Percentiles rank a stretch among this genome's conserved stretches.
Evolutionary conservation across 352 stramenopile species (phyloP).

Genomic region (Phytophthora hibernalis): DNA sequence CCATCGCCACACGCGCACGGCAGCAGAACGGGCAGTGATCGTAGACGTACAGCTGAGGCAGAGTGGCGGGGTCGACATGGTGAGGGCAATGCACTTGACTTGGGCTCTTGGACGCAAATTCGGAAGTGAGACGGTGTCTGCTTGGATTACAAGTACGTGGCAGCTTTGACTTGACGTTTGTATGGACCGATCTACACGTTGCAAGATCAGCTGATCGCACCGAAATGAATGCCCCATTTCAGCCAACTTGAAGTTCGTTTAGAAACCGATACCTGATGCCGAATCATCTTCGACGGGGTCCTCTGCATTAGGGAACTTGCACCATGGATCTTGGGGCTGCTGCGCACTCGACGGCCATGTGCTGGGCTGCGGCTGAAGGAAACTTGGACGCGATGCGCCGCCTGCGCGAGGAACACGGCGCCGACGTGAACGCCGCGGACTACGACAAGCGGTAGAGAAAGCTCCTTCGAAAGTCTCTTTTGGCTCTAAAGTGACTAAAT

Average conservation of each 20-base stretch:
- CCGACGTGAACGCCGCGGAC: conserved; percentile 77
- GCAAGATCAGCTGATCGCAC: neutral
- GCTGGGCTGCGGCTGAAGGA: conserved; percentile 72
- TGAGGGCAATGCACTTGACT: neutral
- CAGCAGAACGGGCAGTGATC: conserved; percentile 67
- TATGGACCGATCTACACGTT: conserved; percentile 2
- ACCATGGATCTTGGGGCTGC: conserved; percentile 18
- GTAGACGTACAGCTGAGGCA: conserved; percentile 58
- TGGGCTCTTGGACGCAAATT: conserved; percentile 16
- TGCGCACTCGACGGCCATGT: conserved; percentile 76
- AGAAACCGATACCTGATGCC: neutral
- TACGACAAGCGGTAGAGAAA: conserved; percentile 72
- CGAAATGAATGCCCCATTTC: neutral
- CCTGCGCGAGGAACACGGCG: conserved; percentile 63
- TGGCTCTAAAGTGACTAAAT: neutral
- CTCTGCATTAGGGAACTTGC: neutral
- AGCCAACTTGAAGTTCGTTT: conserved; percentile 1
- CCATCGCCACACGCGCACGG: conserved; percentile 57
- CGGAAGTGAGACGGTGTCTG: conserved; percentile 2
- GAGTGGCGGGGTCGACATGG: neutral
- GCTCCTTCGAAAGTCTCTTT: neutral
- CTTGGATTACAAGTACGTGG: neutral
- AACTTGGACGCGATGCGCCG: conserved; percentile 68
- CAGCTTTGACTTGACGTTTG: conserved; percentile 1
- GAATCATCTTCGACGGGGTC: neutral